Percentiles rank a stretch among this genome's conserved stretches.
phyloP scores from a whole-genome alignment of 75 land plant genomes.

The Ceratopteris richardii region DNA sequence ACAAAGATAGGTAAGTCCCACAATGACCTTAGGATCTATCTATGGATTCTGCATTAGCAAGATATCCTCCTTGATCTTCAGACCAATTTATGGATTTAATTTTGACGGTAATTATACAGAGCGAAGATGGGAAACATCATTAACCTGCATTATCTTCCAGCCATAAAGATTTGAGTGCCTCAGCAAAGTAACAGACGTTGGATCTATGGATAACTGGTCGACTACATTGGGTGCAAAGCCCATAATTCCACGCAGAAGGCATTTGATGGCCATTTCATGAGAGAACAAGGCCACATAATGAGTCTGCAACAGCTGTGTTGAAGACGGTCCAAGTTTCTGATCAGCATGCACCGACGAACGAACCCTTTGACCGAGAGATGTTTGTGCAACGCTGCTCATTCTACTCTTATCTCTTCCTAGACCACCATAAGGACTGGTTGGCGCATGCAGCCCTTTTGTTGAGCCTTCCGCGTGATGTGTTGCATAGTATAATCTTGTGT shows the following conservation, averaged over 20 bases:
- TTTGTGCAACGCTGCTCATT: constrained; percentile 45
- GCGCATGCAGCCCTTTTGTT: neutral
- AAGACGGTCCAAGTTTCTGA: constrained; percentile 5
- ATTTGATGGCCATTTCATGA: constrained; percentile 66
- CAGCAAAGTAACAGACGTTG: constrained; percentile 60
- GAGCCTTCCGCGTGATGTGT: neutral
- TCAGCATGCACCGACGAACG: constrained; percentile 29
- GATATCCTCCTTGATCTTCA: too few relatives aligned
- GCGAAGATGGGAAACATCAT: constrained; percentile 66
- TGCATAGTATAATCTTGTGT: constrained; percentile 17
- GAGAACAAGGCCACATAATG: constrained; percentile 52
- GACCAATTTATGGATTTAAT: too few relatives aligned
- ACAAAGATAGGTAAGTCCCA: too few relatives aligned
- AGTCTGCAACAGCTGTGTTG: neutral
- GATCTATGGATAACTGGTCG: constrained; percentile 50
- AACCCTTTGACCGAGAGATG: constrained; percentile 28
- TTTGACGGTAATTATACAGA: too few relatives aligned
- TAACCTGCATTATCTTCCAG: constrained; percentile 64
- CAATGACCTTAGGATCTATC: too few relatives aligned
- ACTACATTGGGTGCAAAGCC: constrained; percentile 50
- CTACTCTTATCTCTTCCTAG: constrained; percentile 27
- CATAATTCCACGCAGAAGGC: constrained; percentile 57
- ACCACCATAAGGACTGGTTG: neutral
- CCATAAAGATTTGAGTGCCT: constrained; percentile 56
- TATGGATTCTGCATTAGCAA: too few relatives aligned